Conservation (phyloP, 2,329 filamentous ascomycete species). For the Leptographium lundbergii region DNA sequence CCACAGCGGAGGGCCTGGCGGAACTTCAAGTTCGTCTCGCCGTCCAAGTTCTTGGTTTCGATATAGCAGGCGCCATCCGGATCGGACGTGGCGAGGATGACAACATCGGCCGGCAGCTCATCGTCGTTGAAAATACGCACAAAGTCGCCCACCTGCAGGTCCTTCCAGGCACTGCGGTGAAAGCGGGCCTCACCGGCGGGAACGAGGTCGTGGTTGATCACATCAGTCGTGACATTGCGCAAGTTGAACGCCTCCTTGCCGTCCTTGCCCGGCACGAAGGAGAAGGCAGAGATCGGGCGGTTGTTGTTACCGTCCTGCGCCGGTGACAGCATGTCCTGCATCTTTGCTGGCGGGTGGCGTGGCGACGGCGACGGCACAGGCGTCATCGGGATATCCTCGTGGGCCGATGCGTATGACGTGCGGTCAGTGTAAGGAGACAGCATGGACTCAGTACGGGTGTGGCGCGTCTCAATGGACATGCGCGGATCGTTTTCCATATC, state of each 20-base stretch:
- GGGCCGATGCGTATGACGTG: constrained; percentile 39
- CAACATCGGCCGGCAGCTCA: constrained; percentile 84
- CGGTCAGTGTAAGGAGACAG: constrained; percentile 35
- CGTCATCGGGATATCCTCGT: constrained; percentile 85
- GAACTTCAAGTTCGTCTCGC: constrained; percentile 95
- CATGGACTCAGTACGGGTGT: constrained; percentile 39
- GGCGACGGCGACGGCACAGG: constrained; percentile 75
- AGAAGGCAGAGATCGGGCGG: constrained; percentile 19
- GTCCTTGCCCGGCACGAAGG: constrained; percentile 23
- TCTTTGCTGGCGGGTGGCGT: constrained; percentile 21
- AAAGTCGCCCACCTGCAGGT: constrained; percentile 87
- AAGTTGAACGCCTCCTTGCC: constrained; percentile 22
- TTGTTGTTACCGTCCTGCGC: constrained; percentile 22
- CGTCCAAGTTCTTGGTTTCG: constrained; percentile 95
- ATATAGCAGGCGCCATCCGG: constrained; percentile 91
- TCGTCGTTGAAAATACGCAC: constrained; percentile 94
- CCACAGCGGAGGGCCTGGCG: constrained; percentile 82
- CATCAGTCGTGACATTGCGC: constrained; percentile 34
- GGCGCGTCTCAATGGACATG: constrained; percentile 52
- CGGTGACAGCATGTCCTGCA: constrained; percentile 23
- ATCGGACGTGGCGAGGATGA: constrained; percentile 87
- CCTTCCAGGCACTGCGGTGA: constrained; percentile 92
- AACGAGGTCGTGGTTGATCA: constrained; percentile 61
- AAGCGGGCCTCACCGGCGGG: constrained; percentile 65
- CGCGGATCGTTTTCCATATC: constrained; percentile 42